Evolutionary conservation across 2,329 filamentous ascomycete species (phyloP).

Genomic region (Talaromyces funiculosus): DNA sequence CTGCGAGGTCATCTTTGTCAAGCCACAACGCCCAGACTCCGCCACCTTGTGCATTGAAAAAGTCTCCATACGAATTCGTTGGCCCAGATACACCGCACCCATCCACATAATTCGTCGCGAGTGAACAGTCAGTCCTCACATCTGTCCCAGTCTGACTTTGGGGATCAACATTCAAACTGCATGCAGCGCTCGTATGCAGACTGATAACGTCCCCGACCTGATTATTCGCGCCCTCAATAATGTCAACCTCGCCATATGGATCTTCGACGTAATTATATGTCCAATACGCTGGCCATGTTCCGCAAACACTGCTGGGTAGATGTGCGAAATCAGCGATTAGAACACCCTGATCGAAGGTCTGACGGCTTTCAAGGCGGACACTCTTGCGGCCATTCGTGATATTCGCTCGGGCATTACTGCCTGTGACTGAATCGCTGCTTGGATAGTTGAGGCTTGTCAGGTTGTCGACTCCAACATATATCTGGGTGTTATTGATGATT

Average conservation of each 20-base stretch:
- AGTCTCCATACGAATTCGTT: slow-evolving; percentile 54
- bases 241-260: slow-evolving; percentile 66
- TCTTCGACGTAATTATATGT: slow-evolving; percentile 17
- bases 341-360: slow-evolving; percentile 41
- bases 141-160: slow-evolving; percentile 43
- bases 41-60: slow-evolving; percentile 65
- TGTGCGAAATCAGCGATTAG: slow-evolving; percentile 46
- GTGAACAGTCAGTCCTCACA: slow-evolving; percentile 55
- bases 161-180: slow-evolving; percentile 49
- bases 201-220: slow-evolving; percentile 57
- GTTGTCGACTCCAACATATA: slow-evolving; percentile 67
- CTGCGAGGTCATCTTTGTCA: slow-evolving; percentile 63
- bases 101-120: slow-evolving; percentile 38
- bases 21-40: slow-evolving; percentile 73
- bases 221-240: slow-evolving; percentile 70
- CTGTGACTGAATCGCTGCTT: slow-evolving; percentile 58
- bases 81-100: slow-evolving; percentile 58
- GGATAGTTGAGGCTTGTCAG: slow-evolving; percentile 56
- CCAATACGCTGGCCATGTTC: slow-evolving; percentile 49
- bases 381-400: slow-evolving; percentile 41
- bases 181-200: slow-evolving; percentile 60
- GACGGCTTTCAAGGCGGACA: slow-evolving; percentile 41
- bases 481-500: slow-evolving; percentile 44
- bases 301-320: slow-evolving; percentile 45
- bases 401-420: slow-evolving; percentile 32